Conservation (phyloP, 768 basidiomycete species). For the Tricholoma bakamatsutake region DNA sequence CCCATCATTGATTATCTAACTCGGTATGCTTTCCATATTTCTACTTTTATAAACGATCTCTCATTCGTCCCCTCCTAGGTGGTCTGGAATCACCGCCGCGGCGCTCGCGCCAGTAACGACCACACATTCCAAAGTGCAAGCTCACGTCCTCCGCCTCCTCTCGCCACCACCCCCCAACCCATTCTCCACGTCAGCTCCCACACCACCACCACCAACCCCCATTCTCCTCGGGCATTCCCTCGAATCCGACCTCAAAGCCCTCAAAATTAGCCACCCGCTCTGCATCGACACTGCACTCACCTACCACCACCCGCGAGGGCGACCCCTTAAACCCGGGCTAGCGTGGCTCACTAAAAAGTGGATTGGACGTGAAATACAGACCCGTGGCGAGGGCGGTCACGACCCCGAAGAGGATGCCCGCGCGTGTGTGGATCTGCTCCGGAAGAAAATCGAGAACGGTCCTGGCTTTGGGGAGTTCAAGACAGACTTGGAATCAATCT, state of each 20-base stretch:
- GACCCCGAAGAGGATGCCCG: slow-evolving; percentile 94
- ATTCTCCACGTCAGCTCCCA: slow-evolving; percentile 26
- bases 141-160: slow-evolving; percentile 57
- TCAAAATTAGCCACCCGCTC: slow-evolving; percentile 79
- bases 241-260: slow-evolving; percentile 86
- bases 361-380: slow-evolving; percentile 88
- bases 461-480: slow-evolving; percentile 82
- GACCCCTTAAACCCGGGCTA: slow-evolving; percentile 89
- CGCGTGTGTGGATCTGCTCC: slow-evolving; percentile 79
- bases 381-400: slow-evolving; percentile 78
- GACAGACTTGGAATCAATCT: slow-evolving; percentile 80
- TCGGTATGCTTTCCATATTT: slow-evolving; percentile 37
- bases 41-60: not conserved
- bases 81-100: slow-evolving; percentile 88
- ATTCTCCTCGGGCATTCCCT: slow-evolving; percentile 94
- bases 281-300: slow-evolving; percentile 90
- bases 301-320: slow-evolving; percentile 90
- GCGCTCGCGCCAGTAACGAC: slow-evolving; percentile 66
- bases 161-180: slow-evolving; percentile 43
- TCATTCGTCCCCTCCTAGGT: slow-evolving; percentile 37
- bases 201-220: slow-evolving; percentile 36
- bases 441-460: slow-evolving; percentile 75
- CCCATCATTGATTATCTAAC: slow-evolving; percentile 92
- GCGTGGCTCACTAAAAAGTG: slow-evolving; percentile 97
- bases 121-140: slow-evolving; percentile 74